Percentiles rank a stretch among this genome's conserved stretches.
Evolutionary conservation across 306 rosid species (phyloP).

Genomic region (Medicago truncatula): MtrunA17r5.0-ANR NC_053046.1:14086501-14087000

Average conservation of each 20-base stretch:
- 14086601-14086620: too few relatives aligned
- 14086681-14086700: not conserved
- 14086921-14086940: constrained; percentile 52
- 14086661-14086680: not conserved
- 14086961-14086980: constrained; percentile 57
- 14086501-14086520: too few relatives aligned
- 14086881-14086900: constrained; percentile 36
- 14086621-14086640: not conserved
- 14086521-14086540: too few relatives aligned
- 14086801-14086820: constrained; percentile 43
- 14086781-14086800: not conserved
- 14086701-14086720: not conserved
- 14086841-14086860: constrained; percentile 44
- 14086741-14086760: not conserved
- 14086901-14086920: constrained; percentile 54
- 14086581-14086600: too few relatives aligned
- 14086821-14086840: constrained; percentile 51
- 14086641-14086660: not conserved
- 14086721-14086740: not conserved
- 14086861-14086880: constrained; percentile 47
- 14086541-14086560: too few relatives aligned
- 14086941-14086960: constrained; percentile 44
- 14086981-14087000: constrained; percentile 45
- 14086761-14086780: not conserved
- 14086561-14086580: too few relatives aligned